Percentiles rank a stretch among this genome's conserved stretches.
phyloP scores from a whole-genome alignment of 345 rosid species.

The Eucalyptus sp. region DNA sequence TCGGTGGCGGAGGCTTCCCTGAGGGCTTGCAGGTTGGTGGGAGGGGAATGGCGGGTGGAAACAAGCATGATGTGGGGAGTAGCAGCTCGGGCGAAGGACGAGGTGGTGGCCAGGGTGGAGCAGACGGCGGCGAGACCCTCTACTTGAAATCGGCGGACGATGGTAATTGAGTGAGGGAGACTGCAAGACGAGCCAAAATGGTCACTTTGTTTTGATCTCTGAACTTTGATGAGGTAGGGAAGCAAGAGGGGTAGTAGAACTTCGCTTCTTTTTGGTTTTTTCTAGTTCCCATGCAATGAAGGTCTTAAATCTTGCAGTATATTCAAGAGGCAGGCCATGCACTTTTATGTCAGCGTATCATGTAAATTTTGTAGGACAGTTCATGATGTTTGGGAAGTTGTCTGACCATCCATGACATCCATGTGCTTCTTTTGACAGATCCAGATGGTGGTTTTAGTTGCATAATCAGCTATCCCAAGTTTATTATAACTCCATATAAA shows the following conservation, averaged over 20 bases:
- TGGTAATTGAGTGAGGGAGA: constrained; percentile 54
- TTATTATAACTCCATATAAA: background rate
- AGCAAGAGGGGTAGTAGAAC: background rate
- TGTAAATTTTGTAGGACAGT: background rate
- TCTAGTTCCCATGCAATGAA: background rate
- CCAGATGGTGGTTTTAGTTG: background rate
- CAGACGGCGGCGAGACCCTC: constrained; percentile 76
- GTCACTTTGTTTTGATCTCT: background rate
- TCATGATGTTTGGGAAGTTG: background rate
- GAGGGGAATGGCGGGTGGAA: constrained; percentile 38
- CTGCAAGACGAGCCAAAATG: background rate
- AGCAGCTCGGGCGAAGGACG: constrained; percentile 57
- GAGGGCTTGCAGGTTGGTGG: constrained; percentile 32
- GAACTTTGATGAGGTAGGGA: background rate
- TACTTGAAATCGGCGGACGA: constrained; percentile 79
- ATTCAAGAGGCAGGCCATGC: background rate
- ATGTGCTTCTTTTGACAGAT: background rate
- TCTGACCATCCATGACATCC: background rate
- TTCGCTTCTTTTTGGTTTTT: background rate
- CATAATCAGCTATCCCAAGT: background rate
- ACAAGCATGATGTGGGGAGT: constrained; percentile 76
- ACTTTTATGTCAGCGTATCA: background rate
- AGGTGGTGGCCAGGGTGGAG: constrained; percentile 45
- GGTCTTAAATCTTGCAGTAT: background rate
- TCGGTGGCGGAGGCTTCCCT: constrained; percentile 54